These are phyloP conservation scores for Collybia sordida DNA, from an alignment of 768 basidiomycete species.

Conservation along the genomic window DNA sequence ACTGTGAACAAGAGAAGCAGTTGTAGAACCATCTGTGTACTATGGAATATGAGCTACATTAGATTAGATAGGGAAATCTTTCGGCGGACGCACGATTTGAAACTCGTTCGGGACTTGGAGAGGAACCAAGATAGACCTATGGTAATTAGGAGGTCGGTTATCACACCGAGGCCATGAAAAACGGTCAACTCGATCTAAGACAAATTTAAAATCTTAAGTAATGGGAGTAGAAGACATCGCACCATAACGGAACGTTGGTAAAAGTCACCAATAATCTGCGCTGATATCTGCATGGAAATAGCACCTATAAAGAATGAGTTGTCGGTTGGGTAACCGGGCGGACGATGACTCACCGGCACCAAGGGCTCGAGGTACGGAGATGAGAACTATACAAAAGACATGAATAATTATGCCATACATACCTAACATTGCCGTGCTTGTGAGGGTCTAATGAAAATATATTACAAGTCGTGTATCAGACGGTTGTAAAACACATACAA, in stretches of 20 bases:
- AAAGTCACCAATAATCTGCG: background rate
- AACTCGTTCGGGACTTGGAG: background rate
- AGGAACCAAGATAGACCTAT: background rate
- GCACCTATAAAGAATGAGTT: background rate
- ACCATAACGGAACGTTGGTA: background rate
- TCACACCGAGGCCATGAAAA: background rate
- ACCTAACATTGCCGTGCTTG: background rate
- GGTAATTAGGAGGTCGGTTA: conserved; percentile 1
- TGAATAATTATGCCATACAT: background rate
- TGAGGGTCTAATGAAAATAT: background rate
- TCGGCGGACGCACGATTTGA: too few species aligned
- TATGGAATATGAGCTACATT: background rate
- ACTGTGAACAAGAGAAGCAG: conserved; percentile 1
- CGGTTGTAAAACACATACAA: background rate
- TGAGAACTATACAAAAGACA: background rate
- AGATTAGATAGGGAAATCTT: too few species aligned
- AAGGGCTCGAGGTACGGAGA: background rate
- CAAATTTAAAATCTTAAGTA: background rate
- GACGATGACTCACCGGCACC: background rate
- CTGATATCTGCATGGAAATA: background rate
- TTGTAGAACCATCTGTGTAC: conserved; percentile 2
- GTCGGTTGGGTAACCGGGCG: background rate
- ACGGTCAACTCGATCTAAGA: background rate
- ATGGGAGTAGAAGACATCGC: background rate
- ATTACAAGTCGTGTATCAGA: background rate